Evolutionary conservation across 2,329 filamentous ascomycete species (phyloP).

Genomic region (Nectriaceae sp.): DNA sequence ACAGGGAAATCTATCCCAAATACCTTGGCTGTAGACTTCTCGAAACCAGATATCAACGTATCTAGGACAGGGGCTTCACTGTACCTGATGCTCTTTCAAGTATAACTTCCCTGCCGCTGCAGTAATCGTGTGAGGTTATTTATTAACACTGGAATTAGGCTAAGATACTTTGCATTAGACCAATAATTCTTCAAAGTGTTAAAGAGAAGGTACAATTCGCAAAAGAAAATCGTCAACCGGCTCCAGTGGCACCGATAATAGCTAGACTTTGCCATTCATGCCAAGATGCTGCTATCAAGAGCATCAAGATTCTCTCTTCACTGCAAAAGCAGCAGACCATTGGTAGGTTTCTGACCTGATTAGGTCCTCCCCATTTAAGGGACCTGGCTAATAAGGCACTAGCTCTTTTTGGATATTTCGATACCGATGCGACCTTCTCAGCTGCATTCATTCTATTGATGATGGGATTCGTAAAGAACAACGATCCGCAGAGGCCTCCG

Average conservation of each 20-base stretch:
- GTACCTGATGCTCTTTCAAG: constrained; percentile 30
- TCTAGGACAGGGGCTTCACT: constrained; percentile 28
- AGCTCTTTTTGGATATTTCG: constrained; percentile 31
- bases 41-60: constrained; percentile 17
- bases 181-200: constrained; percentile 29
- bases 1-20: constrained; percentile 27
- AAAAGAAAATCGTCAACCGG: constrained; percentile 6
- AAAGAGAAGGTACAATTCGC: constrained; percentile 29
- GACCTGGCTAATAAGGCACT: background rate
- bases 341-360: constrained; percentile 7
- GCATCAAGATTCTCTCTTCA: constrained; percentile 24
- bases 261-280: constrained; percentile 24
- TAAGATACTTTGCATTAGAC: constrained; percentile 31
- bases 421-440: constrained; percentile 30
- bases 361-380: background rate
- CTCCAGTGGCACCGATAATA: constrained; percentile 19
- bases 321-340: constrained; percentile 24
- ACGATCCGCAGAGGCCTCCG: constrained; percentile 22
- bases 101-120: too few relatives aligned
- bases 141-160: constrained; percentile 13
- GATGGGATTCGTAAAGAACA: constrained; percentile 28
- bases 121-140: too few relatives aligned
- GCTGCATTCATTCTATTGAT: constrained; percentile 30
- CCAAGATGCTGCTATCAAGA: constrained; percentile 29
- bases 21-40: constrained; percentile 24